Percentiles rank a stretch among this genome's conserved stretches.
phyloP scores from a whole-genome alignment of 1,284 basidiomycete genomes.

The Leccinum pachyderme region DNA sequence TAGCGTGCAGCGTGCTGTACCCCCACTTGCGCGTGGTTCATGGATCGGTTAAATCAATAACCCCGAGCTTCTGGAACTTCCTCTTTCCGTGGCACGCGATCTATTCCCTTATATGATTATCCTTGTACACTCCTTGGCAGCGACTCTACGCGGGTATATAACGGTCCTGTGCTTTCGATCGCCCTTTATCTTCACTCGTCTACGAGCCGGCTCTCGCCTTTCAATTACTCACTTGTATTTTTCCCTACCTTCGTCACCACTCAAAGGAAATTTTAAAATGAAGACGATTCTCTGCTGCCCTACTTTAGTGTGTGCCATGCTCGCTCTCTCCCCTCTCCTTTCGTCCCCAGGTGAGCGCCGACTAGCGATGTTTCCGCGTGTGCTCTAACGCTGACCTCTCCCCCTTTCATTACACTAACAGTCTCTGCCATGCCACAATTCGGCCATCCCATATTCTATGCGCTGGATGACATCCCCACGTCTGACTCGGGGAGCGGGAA shows the following conservation, averaged over 20 bases:
- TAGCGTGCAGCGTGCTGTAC: neutral
- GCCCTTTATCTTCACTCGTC: neutral
- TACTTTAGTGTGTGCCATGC: conserved; percentile 9
- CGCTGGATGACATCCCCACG: conserved; percentile 6
- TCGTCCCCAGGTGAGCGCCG: conserved; percentile 8
- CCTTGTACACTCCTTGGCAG: conserved; percentile 3
- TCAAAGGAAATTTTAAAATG: conserved; percentile 2
- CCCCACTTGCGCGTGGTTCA: neutral
- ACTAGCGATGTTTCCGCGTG: neutral
- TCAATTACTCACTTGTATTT: neutral
- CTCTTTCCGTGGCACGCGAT: neutral
- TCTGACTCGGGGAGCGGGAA: neutral
- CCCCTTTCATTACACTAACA: neutral
- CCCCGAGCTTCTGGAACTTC: neutral
- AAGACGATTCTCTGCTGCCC: conserved; percentile 24
- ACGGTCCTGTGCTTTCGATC: neutral
- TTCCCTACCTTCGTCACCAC: neutral
- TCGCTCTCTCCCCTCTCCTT: conserved; percentile 9
- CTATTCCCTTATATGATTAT: conserved; percentile 1
- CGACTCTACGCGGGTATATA: neutral
- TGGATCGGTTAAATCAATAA: neutral
- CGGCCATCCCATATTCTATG: conserved; percentile 12
- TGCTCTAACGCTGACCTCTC: neutral
- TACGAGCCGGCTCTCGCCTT: neutral
- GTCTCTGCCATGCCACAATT: conserved; percentile 23